A percentile compares a stretch with the other conserved stretches of the same genome.
phyloP scores from a whole-genome alignment of 2,329 filamentous ascomycete genomes.

The Lecanicillium sp. region DNA sequence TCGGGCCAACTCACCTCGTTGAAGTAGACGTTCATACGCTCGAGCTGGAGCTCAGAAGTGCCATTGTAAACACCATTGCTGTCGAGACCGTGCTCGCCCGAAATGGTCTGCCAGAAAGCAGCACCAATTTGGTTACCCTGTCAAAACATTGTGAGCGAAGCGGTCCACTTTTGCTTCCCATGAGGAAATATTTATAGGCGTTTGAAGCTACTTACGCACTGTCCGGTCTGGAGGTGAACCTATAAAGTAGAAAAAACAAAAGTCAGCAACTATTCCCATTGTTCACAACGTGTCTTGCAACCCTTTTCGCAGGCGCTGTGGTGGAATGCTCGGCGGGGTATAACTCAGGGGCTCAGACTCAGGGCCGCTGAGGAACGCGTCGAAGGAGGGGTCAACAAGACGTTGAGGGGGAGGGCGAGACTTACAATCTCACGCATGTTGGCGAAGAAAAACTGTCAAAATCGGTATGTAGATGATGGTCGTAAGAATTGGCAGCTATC shows the following conservation, averaged over 20 bases:
- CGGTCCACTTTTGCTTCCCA: constrained; percentile 4
- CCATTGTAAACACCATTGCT: constrained; percentile 98
- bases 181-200: neutral
- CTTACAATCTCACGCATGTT: constrained; percentile 65
- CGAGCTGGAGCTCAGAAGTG: constrained; percentile 95
- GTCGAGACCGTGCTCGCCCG: constrained; percentile 92
- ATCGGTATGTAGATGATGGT: constrained; percentile 13
- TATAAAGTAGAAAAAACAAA: constrained; percentile 49
- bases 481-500: constrained; percentile 26
- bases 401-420: constrained; percentile 17
- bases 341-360: constrained; percentile 9
- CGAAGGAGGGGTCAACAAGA: constrained; percentile 13
- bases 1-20: constrained; percentile 48
- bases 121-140: constrained; percentile 99
- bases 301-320: neutral
- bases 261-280: constrained; percentile 41
- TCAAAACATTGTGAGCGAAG: constrained; percentile 27
- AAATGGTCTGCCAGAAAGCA: constrained; percentile 95
- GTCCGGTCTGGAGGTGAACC: constrained; percentile 99
- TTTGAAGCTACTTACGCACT: constrained; percentile 65
- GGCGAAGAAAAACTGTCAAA: constrained; percentile 21
- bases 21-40: constrained; percentile 99
- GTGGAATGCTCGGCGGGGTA: constrained; percentile 6
- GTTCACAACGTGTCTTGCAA: constrained; percentile 1
- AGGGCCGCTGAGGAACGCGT: constrained; percentile 28